A percentile compares a stretch with the other conserved stretches of the same genome.
Conservation (phyloP, 164 flowering plant species). For the Cinnamomum micranthum region DNA sequence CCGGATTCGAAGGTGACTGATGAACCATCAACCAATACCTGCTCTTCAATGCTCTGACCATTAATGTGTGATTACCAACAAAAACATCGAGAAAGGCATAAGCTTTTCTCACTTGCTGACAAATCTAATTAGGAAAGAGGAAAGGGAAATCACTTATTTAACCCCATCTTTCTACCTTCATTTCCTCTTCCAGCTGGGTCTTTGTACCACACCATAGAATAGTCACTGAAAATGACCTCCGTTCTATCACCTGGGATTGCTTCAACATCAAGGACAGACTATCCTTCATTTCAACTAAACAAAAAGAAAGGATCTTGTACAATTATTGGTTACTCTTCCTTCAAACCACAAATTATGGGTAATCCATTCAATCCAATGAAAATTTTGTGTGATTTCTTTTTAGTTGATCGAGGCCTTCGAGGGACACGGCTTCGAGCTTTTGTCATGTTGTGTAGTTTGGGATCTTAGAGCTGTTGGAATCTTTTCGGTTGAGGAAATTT, state of each 20-base stretch:
- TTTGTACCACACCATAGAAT: slow-evolving; percentile 12
- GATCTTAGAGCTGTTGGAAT: slow-evolving; percentile 21
- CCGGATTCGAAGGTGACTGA: too few species aligned
- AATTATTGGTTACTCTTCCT: slow-evolving; percentile 27
- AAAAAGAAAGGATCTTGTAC: slow-evolving; percentile 9
- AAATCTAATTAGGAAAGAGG: slow-evolving; percentile 8
- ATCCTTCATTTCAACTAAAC: slow-evolving; percentile 10
- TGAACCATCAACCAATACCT: too few species aligned
- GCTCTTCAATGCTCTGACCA: too few species aligned
- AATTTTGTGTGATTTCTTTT: slow-evolving; percentile 6
- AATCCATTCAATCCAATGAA: slow-evolving; percentile 11
- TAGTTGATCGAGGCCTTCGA: slow-evolving; percentile 1
- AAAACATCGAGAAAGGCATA: background rate
- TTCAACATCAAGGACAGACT: background rate
- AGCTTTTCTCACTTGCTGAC: slow-evolving; percentile 4
- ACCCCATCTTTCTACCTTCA: background rate
- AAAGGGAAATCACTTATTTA: background rate
- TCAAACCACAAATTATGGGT: slow-evolving; percentile 19
- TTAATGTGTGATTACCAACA: background rate
- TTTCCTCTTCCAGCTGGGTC: slow-evolving; percentile 9
- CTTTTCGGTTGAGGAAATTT: slow-evolving; percentile 23
- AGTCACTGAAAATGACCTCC: slow-evolving; percentile 43
- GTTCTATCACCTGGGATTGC: background rate
- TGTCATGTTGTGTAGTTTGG: slow-evolving; percentile 7
- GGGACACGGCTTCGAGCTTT: background rate